Base-by-base conservation (phyloP, 257 asterid species). In the Mitragyna speciosa region DNA sequence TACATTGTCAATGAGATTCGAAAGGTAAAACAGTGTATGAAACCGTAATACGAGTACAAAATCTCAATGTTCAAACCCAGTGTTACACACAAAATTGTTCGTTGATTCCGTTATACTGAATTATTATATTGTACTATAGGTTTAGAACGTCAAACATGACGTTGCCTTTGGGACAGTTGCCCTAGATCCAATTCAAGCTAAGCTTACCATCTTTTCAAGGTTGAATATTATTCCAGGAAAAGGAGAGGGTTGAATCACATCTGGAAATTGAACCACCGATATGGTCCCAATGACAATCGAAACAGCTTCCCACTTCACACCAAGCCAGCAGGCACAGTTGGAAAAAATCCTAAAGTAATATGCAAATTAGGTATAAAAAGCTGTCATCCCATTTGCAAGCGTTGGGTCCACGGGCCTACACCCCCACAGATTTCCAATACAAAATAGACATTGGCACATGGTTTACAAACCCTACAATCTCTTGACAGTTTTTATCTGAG, bases 371-470 rank as follows among this genome's bases (percentile, higher is more conserved):
- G 58, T 39, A 59, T 59, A 41, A 41, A 75, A 75, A 58, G 30
- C n/a, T 64, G 71, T 73, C 49, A 72, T 41, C 66, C 52, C 28
- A 79, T 43, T 20, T 48, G 54, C 6, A 80, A 26, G 59, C 71
- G 12, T 7, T 39, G 28, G 80, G 76, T 17, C 80, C 80, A 71
- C 66, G 7, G 26, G 11, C 24, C 63, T 15, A 70, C 20, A 71
- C 66, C 17, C 47, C 51, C 49, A 72, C 4, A 64, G 63, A 72
- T 70, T 70, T 70, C 28, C 22, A 26, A 47, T 30, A 30, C n/a
- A 59, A n/a, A 24, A 76, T 47, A 24, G 77, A 81, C 84, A 81
- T 26, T 20, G 9, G 78, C 80, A 81, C 81, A 81, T 81, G 84
- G 73, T 68, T 81, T 17, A 65, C 59, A 69, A 43, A 24, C 67